A percentile compares a stretch with the other conserved stretches of the same genome.
These are phyloP conservation scores for Dipteronia dyeriana DNA, from an alignment of 345 rosid species.

Conservation along the genomic window DNA sequence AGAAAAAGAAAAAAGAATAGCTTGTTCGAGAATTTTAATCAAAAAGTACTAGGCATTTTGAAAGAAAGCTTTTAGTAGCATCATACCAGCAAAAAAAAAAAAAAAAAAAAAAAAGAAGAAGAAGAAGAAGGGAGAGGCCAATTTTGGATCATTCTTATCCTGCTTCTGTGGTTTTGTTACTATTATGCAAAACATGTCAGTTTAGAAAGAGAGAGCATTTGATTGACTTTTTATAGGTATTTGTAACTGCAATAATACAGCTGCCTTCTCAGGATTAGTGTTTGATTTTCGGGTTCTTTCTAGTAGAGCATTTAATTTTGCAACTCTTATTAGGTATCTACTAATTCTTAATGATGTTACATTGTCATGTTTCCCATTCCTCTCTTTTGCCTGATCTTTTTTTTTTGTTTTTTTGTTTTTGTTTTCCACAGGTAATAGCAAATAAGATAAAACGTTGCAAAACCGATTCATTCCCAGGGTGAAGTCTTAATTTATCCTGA, in stretches of 20 bases:
- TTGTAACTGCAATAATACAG: not conserved
- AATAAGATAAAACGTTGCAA: slow-evolving; percentile 94
- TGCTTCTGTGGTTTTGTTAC: not conserved
- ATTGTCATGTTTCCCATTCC: not conserved
- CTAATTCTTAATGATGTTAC: not conserved
- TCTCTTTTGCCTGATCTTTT: not conserved
- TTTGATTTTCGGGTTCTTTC: not conserved
- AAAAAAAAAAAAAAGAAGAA: too few relatives aligned
- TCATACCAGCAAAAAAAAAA: not conserved
- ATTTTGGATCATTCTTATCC: not conserved
- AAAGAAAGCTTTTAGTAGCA: not conserved
- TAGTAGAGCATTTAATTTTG: not conserved
- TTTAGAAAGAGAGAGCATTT: not conserved
- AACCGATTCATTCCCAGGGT: slow-evolving; percentile 81
- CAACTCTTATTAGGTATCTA: not conserved
- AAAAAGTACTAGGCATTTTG: not conserved
- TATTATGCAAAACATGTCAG: not conserved
- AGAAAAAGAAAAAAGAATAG: too few relatives aligned
- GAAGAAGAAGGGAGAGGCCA: not conserved
- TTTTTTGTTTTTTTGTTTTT: slow-evolving; percentile 16
- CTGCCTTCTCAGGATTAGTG: not conserved
- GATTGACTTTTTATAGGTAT: not conserved
- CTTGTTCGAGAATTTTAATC: slow-evolving; percentile 7
- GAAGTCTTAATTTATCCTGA: slow-evolving; percentile 20
- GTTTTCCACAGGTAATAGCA: slow-evolving; percentile 61